Evolutionary conservation across 2,329 filamentous ascomycete species (phyloP).

Genomic region (Phaeosphaeria sp.): DNA sequence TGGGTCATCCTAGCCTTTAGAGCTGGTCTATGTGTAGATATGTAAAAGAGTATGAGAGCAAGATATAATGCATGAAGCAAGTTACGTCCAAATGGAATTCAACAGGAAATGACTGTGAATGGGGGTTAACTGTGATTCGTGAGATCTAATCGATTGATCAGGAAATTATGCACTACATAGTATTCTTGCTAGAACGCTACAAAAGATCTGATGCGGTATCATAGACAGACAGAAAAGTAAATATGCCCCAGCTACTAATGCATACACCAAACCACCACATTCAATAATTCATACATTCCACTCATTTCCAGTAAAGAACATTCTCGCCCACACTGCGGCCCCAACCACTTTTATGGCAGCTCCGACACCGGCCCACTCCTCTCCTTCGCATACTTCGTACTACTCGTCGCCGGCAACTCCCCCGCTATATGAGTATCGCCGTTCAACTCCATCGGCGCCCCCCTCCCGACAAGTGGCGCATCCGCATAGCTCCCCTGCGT

Average conservation of each 20-base stretch:
- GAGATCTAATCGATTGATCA: not conserved
- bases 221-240: not conserved
- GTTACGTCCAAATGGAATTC: not conserved
- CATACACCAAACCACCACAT: not conserved
- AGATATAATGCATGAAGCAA: conserved; percentile 9
- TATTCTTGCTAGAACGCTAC: not conserved
- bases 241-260: not conserved
- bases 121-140: not conserved
- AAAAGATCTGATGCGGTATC: conserved; percentile 1
- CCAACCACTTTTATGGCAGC: conserved; percentile 15
- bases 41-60: conserved; percentile 9
- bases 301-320: not conserved
- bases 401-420: conserved; percentile 21
- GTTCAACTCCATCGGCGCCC: conserved; percentile 7
- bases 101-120: not conserved
- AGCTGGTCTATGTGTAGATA: conserved; percentile 6
- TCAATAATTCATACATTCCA: not conserved
- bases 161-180: not conserved
- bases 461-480: conserved; percentile 10
- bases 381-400: conserved; percentile 24
- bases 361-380: conserved; percentile 7
- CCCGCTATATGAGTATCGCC: conserved; percentile 5
- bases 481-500: not conserved
- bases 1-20: not conserved
- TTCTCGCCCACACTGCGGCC: not conserved